A percentile compares a stretch with the other conserved stretches of the same genome.
Conservation (phyloP, 2,329 filamentous ascomycete genomes). For the Fusarium sp. region DNA sequence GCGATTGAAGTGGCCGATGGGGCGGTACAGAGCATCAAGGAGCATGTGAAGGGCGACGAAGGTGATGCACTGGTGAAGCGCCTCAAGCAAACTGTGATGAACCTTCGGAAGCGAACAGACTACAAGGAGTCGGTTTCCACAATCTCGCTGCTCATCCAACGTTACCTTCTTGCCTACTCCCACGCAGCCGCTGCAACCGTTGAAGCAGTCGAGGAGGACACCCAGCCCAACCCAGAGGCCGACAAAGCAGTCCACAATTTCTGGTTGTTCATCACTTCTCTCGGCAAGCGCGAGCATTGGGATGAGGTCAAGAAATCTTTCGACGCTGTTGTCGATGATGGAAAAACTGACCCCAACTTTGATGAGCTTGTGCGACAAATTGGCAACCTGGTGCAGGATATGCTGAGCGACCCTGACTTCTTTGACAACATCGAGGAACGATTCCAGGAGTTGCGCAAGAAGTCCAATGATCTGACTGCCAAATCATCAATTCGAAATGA, state of each 20-base stretch:
- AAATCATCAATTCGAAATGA: conserved; percentile 78
- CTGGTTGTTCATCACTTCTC: conserved; percentile 82
- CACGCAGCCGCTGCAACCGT: conserved; percentile 75
- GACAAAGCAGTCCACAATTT: conserved; percentile 82
- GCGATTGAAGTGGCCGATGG: conserved; percentile 64
- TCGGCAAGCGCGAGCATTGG: conserved; percentile 82
- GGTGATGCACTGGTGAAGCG: conserved; percentile 78
- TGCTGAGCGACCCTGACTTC: conserved; percentile 87
- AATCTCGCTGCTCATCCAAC: conserved; percentile 77
- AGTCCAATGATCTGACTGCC: conserved; percentile 71
- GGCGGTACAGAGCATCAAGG: conserved; percentile 75
- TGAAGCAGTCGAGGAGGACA: conserved; percentile 73
- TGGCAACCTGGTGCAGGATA: conserved; percentile 78
- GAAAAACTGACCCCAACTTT: conserved; percentile 82
- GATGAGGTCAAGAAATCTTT: conserved; percentile 75
- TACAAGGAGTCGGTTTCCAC: conserved; percentile 89
- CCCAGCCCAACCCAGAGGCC: conserved; percentile 77
- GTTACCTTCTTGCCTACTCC: conserved; percentile 82
- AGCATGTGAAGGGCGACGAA: conserved; percentile 79
- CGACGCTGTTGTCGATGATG: conserved; percentile 76
- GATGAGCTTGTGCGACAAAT: conserved; percentile 80
- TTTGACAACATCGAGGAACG: conserved; percentile 76
- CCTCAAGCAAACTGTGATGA: conserved; percentile 79
- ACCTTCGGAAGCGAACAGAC: conserved; percentile 79
- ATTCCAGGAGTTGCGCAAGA: conserved; percentile 61